phyloP scores from a whole-genome alignment of 2,329 filamentous ascomycete genomes.

The Colletotrichum tropicale region DNA sequence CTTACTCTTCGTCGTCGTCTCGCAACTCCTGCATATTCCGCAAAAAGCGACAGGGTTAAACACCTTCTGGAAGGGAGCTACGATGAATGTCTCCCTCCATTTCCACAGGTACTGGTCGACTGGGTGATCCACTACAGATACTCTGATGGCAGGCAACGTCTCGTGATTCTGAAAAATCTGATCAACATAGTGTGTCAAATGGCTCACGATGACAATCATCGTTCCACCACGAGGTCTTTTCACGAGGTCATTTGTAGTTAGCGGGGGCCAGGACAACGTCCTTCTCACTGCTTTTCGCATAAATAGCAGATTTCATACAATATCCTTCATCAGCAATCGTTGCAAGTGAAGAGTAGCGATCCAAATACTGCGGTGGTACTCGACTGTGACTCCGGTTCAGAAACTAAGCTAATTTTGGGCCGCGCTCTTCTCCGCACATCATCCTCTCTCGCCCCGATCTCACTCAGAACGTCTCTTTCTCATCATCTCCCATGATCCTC shows the following conservation, averaged over 20 bases:
- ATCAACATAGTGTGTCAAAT: too few species aligned
- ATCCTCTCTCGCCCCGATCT: neutral
- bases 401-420: fast-evolving
- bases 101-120: too few species aligned
- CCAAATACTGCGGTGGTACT: neutral
- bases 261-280: fast-evolving
- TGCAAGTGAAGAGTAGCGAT: neutral
- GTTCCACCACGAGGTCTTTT: too few species aligned
- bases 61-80: too few species aligned
- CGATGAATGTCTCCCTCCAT: too few species aligned
- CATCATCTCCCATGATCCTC: neutral
- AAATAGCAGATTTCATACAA: neutral
- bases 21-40: too few species aligned
- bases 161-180: too few species aligned
- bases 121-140: too few species aligned
- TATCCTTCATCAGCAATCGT: neutral
- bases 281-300: neutral
- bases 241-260: neutral
- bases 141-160: too few species aligned
- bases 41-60: too few species aligned
- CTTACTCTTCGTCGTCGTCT: too few species aligned
- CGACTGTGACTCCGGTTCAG: neutral
- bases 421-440: neutral
- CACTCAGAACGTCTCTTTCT: neutral
- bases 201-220: too few species aligned